A percentile compares a stretch with the other conserved stretches of the same genome.
Evolutionary conservation across 2,329 filamentous ascomycete species (phyloP).

Genomic region (Elsinoe australis): DNA sequence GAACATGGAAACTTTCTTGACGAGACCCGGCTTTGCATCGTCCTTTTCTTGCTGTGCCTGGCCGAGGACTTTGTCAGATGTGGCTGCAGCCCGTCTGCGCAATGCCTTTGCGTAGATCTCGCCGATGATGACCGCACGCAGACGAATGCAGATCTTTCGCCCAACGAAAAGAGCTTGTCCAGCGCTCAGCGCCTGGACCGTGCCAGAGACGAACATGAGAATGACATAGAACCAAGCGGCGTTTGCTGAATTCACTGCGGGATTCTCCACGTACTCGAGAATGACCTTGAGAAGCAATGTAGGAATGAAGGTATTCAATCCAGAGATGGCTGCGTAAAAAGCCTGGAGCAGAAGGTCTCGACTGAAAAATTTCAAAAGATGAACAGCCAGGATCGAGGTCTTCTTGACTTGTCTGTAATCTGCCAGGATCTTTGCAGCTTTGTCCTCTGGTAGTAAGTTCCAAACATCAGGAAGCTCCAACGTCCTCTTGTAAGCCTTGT

Average conservation of each 20-base stretch:
- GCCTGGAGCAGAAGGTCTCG: slow-evolving; percentile 67
- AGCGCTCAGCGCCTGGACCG: slow-evolving; percentile 72
- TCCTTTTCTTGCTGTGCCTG: slow-evolving; percentile 36
- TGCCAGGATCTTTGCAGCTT: slow-evolving; percentile 69
- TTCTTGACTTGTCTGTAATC: slow-evolving; percentile 82
- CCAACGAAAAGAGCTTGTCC: slow-evolving; percentile 88
- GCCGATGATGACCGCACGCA: slow-evolving; percentile 90
- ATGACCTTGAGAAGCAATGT: slow-evolving; percentile 88
- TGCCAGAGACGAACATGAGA: slow-evolving; percentile 73
- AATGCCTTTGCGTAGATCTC: slow-evolving; percentile 96
- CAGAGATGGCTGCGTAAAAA: slow-evolving; percentile 68
- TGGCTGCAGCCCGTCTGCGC: slow-evolving; percentile 75
- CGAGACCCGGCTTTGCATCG: background rate
- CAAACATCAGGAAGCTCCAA: slow-evolving; percentile 81
- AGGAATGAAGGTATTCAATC: slow-evolving; percentile 80
- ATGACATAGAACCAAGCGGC: slow-evolving; percentile 96
- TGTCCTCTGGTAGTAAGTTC: slow-evolving; percentile 83
- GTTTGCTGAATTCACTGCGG: slow-evolving; percentile 65
- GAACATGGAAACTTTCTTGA: slow-evolving; percentile 20
- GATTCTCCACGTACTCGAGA: slow-evolving; percentile 85
- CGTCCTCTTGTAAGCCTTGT: slow-evolving; percentile 77
- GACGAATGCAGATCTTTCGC: slow-evolving; percentile 84
- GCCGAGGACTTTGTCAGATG: slow-evolving; percentile 65
- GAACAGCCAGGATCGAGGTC: slow-evolving; percentile 68
- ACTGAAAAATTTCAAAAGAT: slow-evolving; percentile 80